Conservation (phyloP, 2,329 filamentous ascomycete genomes). For the Pseudovirgaria hyperparasitica region DNA sequence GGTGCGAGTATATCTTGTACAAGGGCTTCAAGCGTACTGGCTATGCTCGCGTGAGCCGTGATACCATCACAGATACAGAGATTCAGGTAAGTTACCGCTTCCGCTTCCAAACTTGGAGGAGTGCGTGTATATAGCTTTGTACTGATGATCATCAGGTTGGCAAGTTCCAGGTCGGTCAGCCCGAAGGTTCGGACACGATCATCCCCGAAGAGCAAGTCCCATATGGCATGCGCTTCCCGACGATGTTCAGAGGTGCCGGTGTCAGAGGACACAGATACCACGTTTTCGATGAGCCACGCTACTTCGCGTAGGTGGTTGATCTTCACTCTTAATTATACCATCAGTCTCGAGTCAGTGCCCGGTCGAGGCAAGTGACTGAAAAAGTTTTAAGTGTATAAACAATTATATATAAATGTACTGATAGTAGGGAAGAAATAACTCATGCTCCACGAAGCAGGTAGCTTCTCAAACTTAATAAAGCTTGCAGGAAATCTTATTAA, state of each 20-base stretch:
- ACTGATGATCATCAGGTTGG: slow-evolving; percentile 43
- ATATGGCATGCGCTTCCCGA: slow-evolving; percentile 69
- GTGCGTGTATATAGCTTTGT: background rate
- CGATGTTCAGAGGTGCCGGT: slow-evolving; percentile 70
- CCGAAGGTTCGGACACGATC: slow-evolving; percentile 51
- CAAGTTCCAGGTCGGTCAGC: slow-evolving; percentile 77
- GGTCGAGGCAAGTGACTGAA: no score
- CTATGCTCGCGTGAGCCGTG: slow-evolving; percentile 78
- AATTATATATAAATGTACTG: no score
- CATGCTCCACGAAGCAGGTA: no score
- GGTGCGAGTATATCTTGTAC: slow-evolving; percentile 98
- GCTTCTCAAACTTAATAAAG: no score
- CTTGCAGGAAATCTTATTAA: no score
- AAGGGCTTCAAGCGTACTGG: slow-evolving; percentile 75
- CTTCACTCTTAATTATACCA: no score
- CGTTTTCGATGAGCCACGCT: slow-evolving; percentile 63
- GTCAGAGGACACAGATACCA: slow-evolving; percentile 87
- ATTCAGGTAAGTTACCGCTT: slow-evolving; percentile 51
- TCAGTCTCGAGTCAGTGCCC: no score
- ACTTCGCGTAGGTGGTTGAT: slow-evolving; percentile 1
- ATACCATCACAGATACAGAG: slow-evolving; percentile 93
- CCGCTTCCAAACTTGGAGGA: background rate
- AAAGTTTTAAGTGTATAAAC: no score
- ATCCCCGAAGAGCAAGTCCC: slow-evolving; percentile 64
- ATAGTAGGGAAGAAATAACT: no score